Conservation (phyloP, 495 filamentous ascomycete genomes). For the Lasiosphaeris hirsuta region DNA sequence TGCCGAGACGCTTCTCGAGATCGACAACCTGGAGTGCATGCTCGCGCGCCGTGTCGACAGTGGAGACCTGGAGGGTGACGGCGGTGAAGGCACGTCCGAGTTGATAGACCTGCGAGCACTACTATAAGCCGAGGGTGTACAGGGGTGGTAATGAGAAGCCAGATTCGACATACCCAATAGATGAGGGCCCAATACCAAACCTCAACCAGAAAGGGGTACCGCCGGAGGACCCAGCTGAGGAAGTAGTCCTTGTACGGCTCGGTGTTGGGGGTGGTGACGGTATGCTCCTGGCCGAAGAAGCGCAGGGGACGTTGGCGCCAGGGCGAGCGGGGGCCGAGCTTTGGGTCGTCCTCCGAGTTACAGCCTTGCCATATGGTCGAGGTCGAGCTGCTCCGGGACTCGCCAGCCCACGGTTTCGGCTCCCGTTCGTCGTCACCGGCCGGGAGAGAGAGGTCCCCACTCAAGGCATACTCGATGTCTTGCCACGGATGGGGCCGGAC, state of each 20-base stretch:
- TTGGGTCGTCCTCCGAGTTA: background rate
- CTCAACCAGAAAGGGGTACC: conserved; percentile 73
- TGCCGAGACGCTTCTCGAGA: too few species aligned
- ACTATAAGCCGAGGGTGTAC: too few species aligned
- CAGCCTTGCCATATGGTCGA: conserved; percentile 20
- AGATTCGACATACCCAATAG: conserved; percentile 55
- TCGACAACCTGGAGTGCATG: too few species aligned
- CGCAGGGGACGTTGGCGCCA: conserved; percentile 19
- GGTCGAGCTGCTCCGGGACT: conserved; percentile 21
- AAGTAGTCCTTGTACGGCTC: conserved; percentile 27
- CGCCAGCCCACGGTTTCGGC: too few species aligned
- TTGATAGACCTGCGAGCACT: conserved; percentile 36
- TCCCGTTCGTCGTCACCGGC: background rate
- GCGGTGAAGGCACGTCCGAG: conserved; percentile 50
- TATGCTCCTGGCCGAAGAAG: conserved; percentile 24
- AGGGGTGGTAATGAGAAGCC: background rate
- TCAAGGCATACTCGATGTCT: conserved; percentile 22
- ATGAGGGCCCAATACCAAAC: conserved; percentile 78
- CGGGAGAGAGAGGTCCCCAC: conserved; percentile 7
- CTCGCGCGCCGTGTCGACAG: conserved; percentile 48
- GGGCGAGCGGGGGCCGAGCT: background rate
- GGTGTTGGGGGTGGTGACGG: conserved; percentile 29
- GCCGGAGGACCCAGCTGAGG: conserved; percentile 53
- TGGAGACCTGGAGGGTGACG: conserved; percentile 54
- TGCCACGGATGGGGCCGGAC: conserved; percentile 22